These are phyloP conservation scores for Sporormia fimetaria DNA, from an alignment of 495 filamentous ascomycete genomes.

Conservation along the genomic window DNA sequence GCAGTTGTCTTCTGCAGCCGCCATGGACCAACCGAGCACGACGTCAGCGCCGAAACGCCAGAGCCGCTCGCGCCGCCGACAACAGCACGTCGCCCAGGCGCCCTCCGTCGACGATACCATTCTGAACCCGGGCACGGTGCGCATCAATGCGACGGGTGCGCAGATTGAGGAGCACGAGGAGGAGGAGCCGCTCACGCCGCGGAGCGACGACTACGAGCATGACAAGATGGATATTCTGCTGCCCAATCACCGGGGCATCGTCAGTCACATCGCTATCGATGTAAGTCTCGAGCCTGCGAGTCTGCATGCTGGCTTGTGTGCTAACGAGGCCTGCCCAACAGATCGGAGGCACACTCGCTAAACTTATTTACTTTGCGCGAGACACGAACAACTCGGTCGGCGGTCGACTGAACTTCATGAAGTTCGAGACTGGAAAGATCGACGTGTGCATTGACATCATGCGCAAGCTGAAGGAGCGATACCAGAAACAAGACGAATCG, in stretches of 20 bases:
- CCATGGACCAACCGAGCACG: too few relatives aligned
- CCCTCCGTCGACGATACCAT: conserved; percentile 73
- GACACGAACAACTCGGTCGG: conserved; percentile 53
- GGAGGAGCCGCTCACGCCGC: conserved; percentile 32
- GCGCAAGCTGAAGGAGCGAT: conserved; percentile 64
- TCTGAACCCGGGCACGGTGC: conserved; percentile 69
- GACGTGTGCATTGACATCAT: conserved; percentile 87
- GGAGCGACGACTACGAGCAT: conserved; percentile 52
- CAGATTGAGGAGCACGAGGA: conserved; percentile 85
- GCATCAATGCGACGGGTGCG: conserved; percentile 90
- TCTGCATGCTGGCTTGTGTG: neutral
- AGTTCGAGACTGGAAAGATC: conserved; percentile 88
- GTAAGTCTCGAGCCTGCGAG: conserved; percentile 43
- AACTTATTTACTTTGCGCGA: conserved; percentile 92
- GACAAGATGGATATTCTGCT: conserved; percentile 71
- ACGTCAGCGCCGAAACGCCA: too few relatives aligned
- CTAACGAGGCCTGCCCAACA: too few relatives aligned
- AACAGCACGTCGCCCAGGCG: too few relatives aligned
- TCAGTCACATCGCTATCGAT: conserved; percentile 95
- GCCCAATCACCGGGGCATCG: conserved; percentile 81
- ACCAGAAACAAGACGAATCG: conserved; percentile 59
- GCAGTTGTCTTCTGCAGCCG: too few relatives aligned
- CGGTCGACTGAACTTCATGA: conserved; percentile 85
- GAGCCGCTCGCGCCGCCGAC: too few relatives aligned
- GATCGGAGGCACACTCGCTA: conserved; percentile 92